Conservation (phyloP, 257 asterid genomes). For the Ehretia macrophylla region DNA sequence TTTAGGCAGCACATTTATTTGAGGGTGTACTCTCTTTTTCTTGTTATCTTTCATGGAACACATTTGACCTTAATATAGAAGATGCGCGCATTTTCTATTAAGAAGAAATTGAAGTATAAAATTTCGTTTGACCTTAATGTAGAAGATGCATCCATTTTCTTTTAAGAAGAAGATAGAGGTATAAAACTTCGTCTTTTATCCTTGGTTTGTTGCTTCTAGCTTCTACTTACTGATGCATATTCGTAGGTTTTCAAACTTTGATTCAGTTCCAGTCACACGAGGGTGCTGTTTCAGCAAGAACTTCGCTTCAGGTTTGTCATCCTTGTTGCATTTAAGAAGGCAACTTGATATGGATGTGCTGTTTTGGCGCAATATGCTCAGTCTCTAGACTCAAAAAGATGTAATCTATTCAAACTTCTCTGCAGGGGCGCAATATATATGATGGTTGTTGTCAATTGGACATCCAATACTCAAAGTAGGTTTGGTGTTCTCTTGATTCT, state of each 20-base stretch:
- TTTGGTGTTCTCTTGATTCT: not conserved
- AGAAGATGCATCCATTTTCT: not conserved
- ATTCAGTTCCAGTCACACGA: conserved; percentile 76
- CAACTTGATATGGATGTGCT: conserved; percentile 5
- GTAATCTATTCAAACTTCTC: conserved; percentile 14
- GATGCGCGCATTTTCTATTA: too few species aligned
- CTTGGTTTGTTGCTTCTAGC: too few species aligned
- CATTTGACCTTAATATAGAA: too few species aligned
- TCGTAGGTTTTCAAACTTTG: conserved; percentile 91
- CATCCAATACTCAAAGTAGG: conserved; percentile 93
- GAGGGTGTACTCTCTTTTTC: too few species aligned
- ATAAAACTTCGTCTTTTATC: too few species aligned
- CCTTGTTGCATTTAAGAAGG: not conserved
- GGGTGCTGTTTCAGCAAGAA: conserved; percentile 78
- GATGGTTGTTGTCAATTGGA: conserved; percentile 99
- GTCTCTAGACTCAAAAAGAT: not conserved
- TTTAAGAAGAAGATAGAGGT: not conserved
- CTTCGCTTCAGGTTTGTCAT: conserved; percentile 83
- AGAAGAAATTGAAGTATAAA: too few species aligned
- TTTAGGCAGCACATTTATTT: not conserved
- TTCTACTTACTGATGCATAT: conserved; percentile 24
- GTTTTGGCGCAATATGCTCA: not conserved
- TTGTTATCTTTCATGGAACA: not conserved
- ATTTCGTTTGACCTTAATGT: not conserved
- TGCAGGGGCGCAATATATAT: conserved; percentile 89